These are phyloP conservation scores for Pulveroboletus sp. DNA, from an alignment of 768 basidiomycete species.

Conservation along the genomic window DNA sequence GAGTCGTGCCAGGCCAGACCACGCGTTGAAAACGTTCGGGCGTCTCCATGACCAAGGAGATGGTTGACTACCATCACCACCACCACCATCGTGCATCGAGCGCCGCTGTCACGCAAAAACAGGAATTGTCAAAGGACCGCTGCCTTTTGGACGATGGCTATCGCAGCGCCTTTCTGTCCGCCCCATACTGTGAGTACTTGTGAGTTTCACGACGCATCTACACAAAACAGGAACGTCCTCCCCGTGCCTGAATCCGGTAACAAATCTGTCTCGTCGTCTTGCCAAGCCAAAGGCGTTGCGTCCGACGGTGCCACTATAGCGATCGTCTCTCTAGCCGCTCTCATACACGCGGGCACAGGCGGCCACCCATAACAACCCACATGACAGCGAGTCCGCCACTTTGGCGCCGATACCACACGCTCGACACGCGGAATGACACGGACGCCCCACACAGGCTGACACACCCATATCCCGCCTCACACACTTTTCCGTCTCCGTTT, in stretches of 20 bases:
- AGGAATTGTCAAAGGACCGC: background rate
- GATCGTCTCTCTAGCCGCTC: background rate
- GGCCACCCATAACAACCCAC: constrained; percentile 8
- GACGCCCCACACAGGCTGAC: constrained; percentile 1
- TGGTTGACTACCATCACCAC: background rate
- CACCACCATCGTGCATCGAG: background rate
- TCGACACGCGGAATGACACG: constrained; percentile 8
- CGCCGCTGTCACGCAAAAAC: background rate
- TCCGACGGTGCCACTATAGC: background rate
- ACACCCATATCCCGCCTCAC: background rate
- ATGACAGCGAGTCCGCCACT: constrained; percentile 7
- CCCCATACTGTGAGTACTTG: too few relatives aligned
- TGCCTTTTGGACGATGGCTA: background rate
- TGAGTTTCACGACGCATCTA: background rate
- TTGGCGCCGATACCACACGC: constrained; percentile 5
- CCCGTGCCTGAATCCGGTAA: constrained; percentile 6
- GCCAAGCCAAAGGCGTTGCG: background rate
- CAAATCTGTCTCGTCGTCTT: background rate
- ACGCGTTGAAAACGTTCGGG: background rate
- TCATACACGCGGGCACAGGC: constrained; percentile 4
- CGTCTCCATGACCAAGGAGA: too few relatives aligned
- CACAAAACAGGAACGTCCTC: background rate
- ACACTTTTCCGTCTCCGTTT: background rate
- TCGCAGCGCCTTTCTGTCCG: background rate
- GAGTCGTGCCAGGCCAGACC: background rate